Base-by-base conservation (phyloP, 2,329 filamentous ascomycete genomes). In the Paraphoma sp. region DNA sequence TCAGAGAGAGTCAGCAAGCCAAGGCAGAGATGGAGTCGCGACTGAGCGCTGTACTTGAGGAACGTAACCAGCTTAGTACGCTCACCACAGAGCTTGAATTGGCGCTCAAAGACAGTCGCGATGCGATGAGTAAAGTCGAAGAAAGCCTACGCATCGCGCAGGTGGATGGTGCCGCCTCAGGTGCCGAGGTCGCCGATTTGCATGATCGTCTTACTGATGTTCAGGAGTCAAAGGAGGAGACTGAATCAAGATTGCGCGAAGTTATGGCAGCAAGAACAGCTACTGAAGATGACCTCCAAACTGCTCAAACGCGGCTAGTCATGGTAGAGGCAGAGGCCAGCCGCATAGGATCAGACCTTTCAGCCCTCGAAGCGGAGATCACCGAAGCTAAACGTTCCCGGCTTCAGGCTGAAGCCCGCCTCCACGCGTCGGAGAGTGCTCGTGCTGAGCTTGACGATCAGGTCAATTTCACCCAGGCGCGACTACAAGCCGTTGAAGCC, bases 321-420 rank as follows among this genome's bases (percentile, higher is more conserved):
- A 54, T 53, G 8, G 54, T 54, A 11, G 60, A 69, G 12, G 51
- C 49, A 9, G 55, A 67, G 31, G 47, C 47, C 14, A 40, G 45
- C 14, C 45, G 57, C 6, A 40, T 64, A 10, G 61, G 53, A 23
- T 49, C 53, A 23, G 56, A 69, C 16, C 36, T 71, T 1, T 59
- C 53, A 0, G 17, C n/a, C 10, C 48, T 74, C 8, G 60, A 68
- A 45, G 54, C 44, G 33, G 59, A 71, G n/a, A 49, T 66, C 9
- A 42, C 28, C 2, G 41, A 45, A 14, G 36, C 59, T 9, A 55
- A 59, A 50, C 54, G 60, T 6, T 62, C 63, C 11, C 74, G 71
- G 48, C 31, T 49, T 11, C 57, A 67, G 6, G 56, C 64, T 31
- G 60, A 70, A 28, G 54, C 66, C n/a, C 51, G 54, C 18, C 53